A percentile compares a stretch with the other conserved stretches of the same genome.
Conservation (phyloP, 169 alveolate species). For the Plasmodium sp. region DNA sequence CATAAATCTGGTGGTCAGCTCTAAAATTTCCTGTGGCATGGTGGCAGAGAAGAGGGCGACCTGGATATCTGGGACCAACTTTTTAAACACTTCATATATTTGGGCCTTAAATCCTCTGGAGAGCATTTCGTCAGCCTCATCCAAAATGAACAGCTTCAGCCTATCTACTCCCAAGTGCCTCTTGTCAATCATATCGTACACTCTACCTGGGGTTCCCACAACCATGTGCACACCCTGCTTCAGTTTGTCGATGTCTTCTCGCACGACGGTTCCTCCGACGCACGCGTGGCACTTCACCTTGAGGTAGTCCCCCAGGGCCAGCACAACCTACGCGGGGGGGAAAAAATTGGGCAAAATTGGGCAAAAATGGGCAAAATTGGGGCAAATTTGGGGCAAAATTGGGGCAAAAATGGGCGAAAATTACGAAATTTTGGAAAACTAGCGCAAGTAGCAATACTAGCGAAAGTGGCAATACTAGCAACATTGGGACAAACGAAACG, state of each 20-base stretch:
- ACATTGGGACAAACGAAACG: not conserved
- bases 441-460: not conserved
- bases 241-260: slow-evolving; percentile 96
- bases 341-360: not conserved
- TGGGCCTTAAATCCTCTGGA: slow-evolving; percentile 97
- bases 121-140: slow-evolving; percentile 99
- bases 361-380: not conserved
- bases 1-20: slow-evolving; percentile 98
- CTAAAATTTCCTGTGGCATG: slow-evolving; percentile 97
- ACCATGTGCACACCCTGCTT: slow-evolving; percentile 98
- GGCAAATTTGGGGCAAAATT: too few relatives aligned
- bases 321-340: slow-evolving; percentile 79
- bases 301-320: slow-evolving; percentile 98
- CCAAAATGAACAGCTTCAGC: slow-evolving; percentile 96
- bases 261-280: slow-evolving; percentile 96
- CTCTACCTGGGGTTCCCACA: slow-evolving; percentile 99
- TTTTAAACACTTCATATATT: slow-evolving; percentile 96
- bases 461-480: too few relatives aligned
- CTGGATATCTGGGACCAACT: slow-evolving; percentile 96
- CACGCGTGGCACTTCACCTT: slow-evolving; percentile 95
- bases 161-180: slow-evolving; percentile 95
- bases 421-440: too few relatives aligned
- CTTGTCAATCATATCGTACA: slow-evolving; percentile 97
- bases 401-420: not conserved
- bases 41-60: slow-evolving; percentile 99